Evolutionary conservation across 2,329 filamentous ascomycete species (phyloP), one percentile per base, ranked within the genome.

Genomic region (Colletotrichum tanaceti): DNA sequence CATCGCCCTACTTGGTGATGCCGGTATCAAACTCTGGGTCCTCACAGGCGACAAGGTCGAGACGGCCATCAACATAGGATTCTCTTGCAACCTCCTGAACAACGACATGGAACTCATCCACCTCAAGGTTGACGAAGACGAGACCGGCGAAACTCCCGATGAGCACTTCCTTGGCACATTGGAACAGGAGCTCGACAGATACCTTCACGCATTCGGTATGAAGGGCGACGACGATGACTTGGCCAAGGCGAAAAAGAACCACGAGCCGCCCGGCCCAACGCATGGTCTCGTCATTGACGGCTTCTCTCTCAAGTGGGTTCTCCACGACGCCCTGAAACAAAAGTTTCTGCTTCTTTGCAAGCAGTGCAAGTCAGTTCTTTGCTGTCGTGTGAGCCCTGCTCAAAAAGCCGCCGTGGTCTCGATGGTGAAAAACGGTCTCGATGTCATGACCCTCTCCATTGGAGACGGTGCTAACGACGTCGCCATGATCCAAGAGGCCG

Each of bases 11-110:
- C 89, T 99, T 60, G 95, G 91, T 38, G 89, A 94, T 75, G 96
- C 96, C 62, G 97, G 97, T 78, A 98, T 99, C 80, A 99, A 99
- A 81, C 88, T 99, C 9, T 99, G 96, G 96, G 96, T 99, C 62
- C 83, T 99, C 72, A 99, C 96, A 18, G 96, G 97, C 71, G 96
- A 99, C 85, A 99, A 98, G 81, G 95, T 98, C 39, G 96, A 99
- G 81, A 99, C 96, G 28, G 96, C 97, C 66, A 99, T 99, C 89
- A 99, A 99, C 82, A 99, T 99, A 77, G 96, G 96, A 2, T 99
- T 98, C 81, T 99, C 97, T 13, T 99, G 97, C 84, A 99, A 99
- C 74, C 86, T 99, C 39, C 87, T 99, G 63, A 94, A 95, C 80
- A 99, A 98, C 79, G 93, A 97, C 73, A 98, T 99, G 96, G 96